These are phyloP conservation scores for Alternaria triticimaculans DNA, from an alignment of 2,329 filamentous ascomycete species.

Conservation along the genomic window DNA sequence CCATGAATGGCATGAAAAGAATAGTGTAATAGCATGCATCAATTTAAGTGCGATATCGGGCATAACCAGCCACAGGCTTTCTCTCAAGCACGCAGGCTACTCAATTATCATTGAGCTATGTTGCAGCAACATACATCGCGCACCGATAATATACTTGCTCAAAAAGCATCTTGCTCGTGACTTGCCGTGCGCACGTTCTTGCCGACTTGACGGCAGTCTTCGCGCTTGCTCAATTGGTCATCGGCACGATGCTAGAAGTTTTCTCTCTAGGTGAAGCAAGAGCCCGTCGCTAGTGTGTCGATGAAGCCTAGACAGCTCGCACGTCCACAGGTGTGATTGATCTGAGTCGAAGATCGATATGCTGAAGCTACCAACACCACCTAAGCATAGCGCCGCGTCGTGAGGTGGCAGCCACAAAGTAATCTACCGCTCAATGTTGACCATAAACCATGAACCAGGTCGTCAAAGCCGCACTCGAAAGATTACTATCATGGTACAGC, in stretches of 20 bases:
- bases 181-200: neutral
- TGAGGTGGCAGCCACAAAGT: neutral
- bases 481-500: neutral
- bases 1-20: neutral
- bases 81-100: neutral
- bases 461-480: neutral
- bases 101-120: neutral
- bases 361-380: neutral
- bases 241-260: neutral
- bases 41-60: neutral
- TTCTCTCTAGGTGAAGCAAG: neutral
- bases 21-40: neutral
- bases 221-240: neutral
- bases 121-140: neutral
- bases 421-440: neutral
- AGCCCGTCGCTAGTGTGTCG: neutral
- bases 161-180: neutral
- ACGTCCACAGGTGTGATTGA: neutral
- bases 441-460: neutral
- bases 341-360: neutral
- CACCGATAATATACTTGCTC: neutral
- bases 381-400: neutral
- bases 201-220: neutral
- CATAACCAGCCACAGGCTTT: too few relatives aligned
- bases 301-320: neutral